Percentiles rank a stretch among this genome's conserved stretches.
phyloP scores from a whole-genome alignment of 768 basidiomycete species.

The Boletus subcaerulescens region DNA sequence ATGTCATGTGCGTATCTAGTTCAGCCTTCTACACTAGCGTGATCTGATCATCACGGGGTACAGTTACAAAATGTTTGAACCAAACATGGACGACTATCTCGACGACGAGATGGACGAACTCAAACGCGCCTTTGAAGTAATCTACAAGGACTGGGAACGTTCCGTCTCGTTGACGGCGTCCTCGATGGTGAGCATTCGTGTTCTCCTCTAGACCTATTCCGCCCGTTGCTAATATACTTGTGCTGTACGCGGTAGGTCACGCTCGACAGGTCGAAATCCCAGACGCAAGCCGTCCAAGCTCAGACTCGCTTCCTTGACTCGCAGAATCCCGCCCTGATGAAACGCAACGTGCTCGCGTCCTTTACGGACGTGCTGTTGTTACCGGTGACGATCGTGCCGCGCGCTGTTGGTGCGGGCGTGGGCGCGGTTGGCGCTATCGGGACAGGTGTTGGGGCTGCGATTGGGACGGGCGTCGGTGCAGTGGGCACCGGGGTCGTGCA shows the following conservation, averaged over 20 bases:
- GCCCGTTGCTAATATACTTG: not conserved
- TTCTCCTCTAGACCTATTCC: no score
- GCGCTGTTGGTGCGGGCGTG: slow-evolving; percentile 70
- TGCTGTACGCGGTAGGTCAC: slow-evolving; percentile 2
- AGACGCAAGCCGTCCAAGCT: slow-evolving; percentile 1
- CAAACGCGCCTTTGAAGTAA: slow-evolving; percentile 67
- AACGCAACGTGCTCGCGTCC: slow-evolving; percentile 88
- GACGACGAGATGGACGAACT: slow-evolving; percentile 88
- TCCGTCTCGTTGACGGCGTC: slow-evolving; percentile 31
- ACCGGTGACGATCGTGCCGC: slow-evolving; percentile 95
- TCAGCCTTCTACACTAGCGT: not conserved
- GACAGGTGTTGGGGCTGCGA: slow-evolving; percentile 58
- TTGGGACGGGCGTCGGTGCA: slow-evolving; percentile 55
- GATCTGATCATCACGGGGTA: not conserved
- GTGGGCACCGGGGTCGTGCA: slow-evolving; percentile 72
- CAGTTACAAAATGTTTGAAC: slow-evolving; percentile 93
- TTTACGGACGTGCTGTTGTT: slow-evolving; percentile 88
- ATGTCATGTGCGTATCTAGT: slow-evolving; percentile 65
- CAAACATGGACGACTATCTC: slow-evolving; percentile 96
- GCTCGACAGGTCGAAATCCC: slow-evolving; percentile 3
- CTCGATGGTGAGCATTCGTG: slow-evolving; percentile 35
- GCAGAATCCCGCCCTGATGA: slow-evolving; percentile 86
- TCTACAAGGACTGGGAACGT: slow-evolving; percentile 78
- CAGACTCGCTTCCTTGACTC: slow-evolving; percentile 71
- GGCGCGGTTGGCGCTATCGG: slow-evolving; percentile 65